Evolutionary conservation across 2,329 filamentous ascomycete species (phyloP).

Genomic region (Amesomyces nigricolor): DNA sequence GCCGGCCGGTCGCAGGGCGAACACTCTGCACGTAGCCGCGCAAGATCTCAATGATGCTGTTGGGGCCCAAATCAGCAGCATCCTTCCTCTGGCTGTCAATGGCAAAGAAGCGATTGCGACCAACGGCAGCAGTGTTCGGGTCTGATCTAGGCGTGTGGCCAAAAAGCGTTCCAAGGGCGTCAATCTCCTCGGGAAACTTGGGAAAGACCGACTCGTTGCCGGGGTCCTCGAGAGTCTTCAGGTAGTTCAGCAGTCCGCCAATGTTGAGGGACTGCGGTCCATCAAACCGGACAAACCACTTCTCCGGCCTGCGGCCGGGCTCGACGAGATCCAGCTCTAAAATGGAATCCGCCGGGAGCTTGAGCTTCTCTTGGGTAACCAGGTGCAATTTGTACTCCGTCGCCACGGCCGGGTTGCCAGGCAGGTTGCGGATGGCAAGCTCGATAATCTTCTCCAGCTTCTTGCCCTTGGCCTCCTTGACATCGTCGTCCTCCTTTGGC

Average conservation of each 20-base stretch:
- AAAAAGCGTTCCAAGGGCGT: slow-evolving; percentile 49
- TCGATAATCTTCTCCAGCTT: slow-evolving; percentile 41
- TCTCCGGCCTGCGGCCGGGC: slow-evolving; percentile 29
- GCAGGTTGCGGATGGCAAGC: slow-evolving; percentile 35
- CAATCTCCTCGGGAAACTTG: slow-evolving; percentile 43
- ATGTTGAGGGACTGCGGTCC: slow-evolving; percentile 37
- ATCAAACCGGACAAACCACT: slow-evolving; percentile 39
- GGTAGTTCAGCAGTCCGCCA: slow-evolving; percentile 39
- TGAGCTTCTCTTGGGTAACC: slow-evolving; percentile 36
- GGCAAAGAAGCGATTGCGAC: slow-evolving; percentile 46
- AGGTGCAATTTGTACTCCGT: slow-evolving; percentile 49
- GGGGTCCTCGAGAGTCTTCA: slow-evolving; percentile 38
- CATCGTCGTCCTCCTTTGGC: not conserved
- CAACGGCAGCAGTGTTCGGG: slow-evolving; percentile 37
- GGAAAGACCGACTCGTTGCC: slow-evolving; percentile 39
- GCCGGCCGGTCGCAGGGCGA: slow-evolving; percentile 46
- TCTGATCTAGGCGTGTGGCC: slow-evolving; percentile 39
- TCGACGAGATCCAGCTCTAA: slow-evolving; percentile 35
- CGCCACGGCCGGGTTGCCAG: slow-evolving; percentile 32
- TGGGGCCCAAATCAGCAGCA: not conserved
- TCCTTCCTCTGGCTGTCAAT: slow-evolving; percentile 27
- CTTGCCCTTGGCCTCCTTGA: slow-evolving; percentile 21
- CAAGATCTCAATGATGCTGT: slow-evolving; percentile 35
- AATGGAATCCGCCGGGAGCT: slow-evolving; percentile 32
- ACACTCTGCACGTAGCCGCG: slow-evolving; percentile 53